Percentiles rank a stretch among this genome's conserved stretches.
Conservation (phyloP, 805 yeast genomes). For the Priceomyces haplophilus region DNA sequence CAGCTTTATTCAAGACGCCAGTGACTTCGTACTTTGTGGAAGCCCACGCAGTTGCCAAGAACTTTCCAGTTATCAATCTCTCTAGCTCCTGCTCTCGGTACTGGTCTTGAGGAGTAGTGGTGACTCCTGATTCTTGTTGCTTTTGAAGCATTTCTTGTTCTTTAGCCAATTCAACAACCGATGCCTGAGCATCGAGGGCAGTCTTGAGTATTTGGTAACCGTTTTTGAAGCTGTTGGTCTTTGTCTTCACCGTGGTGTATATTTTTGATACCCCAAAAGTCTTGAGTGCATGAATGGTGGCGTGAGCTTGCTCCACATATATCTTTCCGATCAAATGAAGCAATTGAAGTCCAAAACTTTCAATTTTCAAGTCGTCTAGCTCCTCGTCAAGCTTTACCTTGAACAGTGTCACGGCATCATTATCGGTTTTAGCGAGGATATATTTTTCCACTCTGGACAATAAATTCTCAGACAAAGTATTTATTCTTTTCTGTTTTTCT, state of each 20-base stretch:
- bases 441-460: slow-evolving; percentile 46
- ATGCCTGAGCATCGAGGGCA: slow-evolving; percentile 82
- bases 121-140: slow-evolving; percentile 26
- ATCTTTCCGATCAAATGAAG: slow-evolving; percentile 79
- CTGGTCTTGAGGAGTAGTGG: slow-evolving; percentile 35
- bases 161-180: slow-evolving; percentile 64
- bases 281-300: slow-evolving; percentile 68
- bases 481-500: slow-evolving; percentile 47
- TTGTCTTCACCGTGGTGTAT: slow-evolving; percentile 76
- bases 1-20: slow-evolving; percentile 75
- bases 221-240: slow-evolving; percentile 77
- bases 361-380: slow-evolving; percentile 82
- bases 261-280: slow-evolving; percentile 86
- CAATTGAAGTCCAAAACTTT: slow-evolving; percentile 90
- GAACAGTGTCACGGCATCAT: slow-evolving; percentile 58
- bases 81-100: slow-evolving; percentile 65
- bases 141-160: slow-evolving; percentile 53
- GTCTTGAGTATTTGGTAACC: slow-evolving; percentile 79
- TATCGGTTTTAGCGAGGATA: slow-evolving; percentile 58
- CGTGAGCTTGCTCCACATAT: slow-evolving; percentile 72
- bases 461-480: slow-evolving; percentile 49
- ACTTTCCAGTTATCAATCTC: slow-evolving; percentile 78
- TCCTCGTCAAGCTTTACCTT: slow-evolving; percentile 53
- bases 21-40: slow-evolving; percentile 87
- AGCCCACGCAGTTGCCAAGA: slow-evolving; percentile 93